Percentiles rank a stretch among this genome's conserved stretches.
Evolutionary conservation across 1,284 basidiomycete species (phyloP).

Genomic region (Boletus albobrunnescens): DNA sequence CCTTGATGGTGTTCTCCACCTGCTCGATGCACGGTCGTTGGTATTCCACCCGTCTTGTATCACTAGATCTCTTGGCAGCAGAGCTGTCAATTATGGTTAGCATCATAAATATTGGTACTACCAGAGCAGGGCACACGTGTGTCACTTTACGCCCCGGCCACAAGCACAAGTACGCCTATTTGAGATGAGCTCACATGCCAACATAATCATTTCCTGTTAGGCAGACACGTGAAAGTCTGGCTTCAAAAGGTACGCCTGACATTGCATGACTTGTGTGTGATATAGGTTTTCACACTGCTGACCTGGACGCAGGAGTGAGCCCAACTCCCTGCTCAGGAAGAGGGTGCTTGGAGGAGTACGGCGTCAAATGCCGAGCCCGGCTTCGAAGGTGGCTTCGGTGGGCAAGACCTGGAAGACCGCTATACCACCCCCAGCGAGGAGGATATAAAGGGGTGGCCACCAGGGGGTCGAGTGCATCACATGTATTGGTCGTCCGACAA

Average conservation of each 20-base stretch:
- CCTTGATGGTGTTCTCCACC: too few species aligned
- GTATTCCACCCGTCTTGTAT: constrained; percentile 22
- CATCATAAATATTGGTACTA: too few species aligned
- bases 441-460: too few species aligned
- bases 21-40: too few species aligned
- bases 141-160: too few species aligned
- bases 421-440: constrained; percentile 48
- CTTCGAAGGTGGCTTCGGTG: constrained; percentile 48
- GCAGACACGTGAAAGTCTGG: constrained; percentile 10
- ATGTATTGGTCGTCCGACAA: background rate
- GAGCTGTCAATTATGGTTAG: too few species aligned
- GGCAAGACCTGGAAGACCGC: constrained; percentile 47
- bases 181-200: constrained; percentile 2
- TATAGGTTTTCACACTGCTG: background rate
- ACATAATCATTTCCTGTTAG: constrained; percentile 8
- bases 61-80: constrained; percentile 17
- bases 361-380: constrained; percentile 18
- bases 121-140: too few species aligned
- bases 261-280: background rate
- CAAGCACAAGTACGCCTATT: constrained; percentile 19
- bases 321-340: constrained; percentile 11
- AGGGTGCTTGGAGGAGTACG: background rate
- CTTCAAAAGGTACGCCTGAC: constrained; percentile 15
- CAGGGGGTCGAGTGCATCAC: too few species aligned
- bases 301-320: constrained; percentile 16